Conservation (phyloP, 257 asterid species). For the Cruciata laevipes region DNA sequence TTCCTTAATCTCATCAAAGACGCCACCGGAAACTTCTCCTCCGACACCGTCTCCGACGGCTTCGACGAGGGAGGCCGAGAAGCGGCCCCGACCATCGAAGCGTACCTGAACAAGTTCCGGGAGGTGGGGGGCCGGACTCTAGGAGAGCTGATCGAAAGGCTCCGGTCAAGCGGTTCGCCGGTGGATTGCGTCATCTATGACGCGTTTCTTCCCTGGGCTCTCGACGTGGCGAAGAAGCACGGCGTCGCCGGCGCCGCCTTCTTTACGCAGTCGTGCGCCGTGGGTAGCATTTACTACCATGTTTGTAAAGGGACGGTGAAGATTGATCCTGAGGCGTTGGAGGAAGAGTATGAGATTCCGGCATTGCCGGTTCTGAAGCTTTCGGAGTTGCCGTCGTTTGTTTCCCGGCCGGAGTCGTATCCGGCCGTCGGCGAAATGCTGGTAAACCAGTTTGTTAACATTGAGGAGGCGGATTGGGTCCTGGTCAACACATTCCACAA, state of each 20-base stretch:
- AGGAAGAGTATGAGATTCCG: not conserved
- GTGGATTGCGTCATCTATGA: slow-evolving; percentile 18
- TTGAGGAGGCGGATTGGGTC: slow-evolving; percentile 30
- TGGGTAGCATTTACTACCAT: slow-evolving; percentile 15
- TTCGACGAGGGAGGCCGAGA: slow-evolving; percentile 27
- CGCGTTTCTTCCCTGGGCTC: slow-evolving; percentile 21
- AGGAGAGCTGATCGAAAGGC: slow-evolving; percentile 21
- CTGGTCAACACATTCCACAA: slow-evolving; percentile 29
- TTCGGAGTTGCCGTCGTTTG: slow-evolving; percentile 6
- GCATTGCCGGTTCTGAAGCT: not conserved
- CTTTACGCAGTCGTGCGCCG: slow-evolving; percentile 18
- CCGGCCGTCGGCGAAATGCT: not conserved
- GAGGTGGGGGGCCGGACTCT: slow-evolving; percentile 27
- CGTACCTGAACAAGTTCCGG: slow-evolving; percentile 15
- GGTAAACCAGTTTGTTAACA: slow-evolving; percentile 19
- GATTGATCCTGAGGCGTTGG: not conserved
- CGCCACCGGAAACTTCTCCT: slow-evolving; percentile 12
- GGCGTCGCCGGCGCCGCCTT: slow-evolving; percentile 8
- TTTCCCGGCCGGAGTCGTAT: slow-evolving; percentile 1
- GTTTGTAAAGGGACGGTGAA: slow-evolving; percentile 5
- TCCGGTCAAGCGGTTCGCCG: slow-evolving; percentile 17
- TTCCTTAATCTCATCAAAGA: slow-evolving; percentile 20
- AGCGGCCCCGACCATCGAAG: slow-evolving; percentile 13
- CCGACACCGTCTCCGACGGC: slow-evolving; percentile 35
- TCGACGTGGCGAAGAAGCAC: slow-evolving; percentile 9